A percentile compares a stretch with the other conserved stretches of the same genome.
These are phyloP conservation scores for Aspergillus homomorphus DNA, from an alignment of 495 filamentous ascomycete genomes.

Conservation along the genomic window DNA sequence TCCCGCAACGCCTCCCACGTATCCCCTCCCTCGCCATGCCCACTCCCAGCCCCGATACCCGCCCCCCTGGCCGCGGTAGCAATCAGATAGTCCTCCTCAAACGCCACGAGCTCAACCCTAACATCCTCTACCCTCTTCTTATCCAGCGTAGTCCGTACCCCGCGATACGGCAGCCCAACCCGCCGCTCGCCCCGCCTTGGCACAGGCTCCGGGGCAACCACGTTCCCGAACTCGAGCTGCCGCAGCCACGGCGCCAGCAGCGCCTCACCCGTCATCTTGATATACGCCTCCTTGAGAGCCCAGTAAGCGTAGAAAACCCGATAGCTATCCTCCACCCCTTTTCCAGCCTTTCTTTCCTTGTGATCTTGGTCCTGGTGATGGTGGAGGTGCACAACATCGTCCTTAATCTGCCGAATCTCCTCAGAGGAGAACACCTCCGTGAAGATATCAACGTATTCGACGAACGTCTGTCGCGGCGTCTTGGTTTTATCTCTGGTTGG, in stretches of 20 bases:
- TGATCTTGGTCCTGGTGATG: slow-evolving; percentile 23
- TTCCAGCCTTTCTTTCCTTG: slow-evolving; percentile 19
- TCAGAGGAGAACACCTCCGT: slow-evolving; percentile 66
- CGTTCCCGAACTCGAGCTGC: slow-evolving; percentile 64
- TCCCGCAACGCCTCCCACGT: slow-evolving; percentile 22
- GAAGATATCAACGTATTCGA: slow-evolving; percentile 72
- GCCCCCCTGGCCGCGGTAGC: slow-evolving; percentile 48
- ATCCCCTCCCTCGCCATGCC: slow-evolving; percentile 10
- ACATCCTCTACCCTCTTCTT: slow-evolving; percentile 50
- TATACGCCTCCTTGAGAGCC: slow-evolving; percentile 86
- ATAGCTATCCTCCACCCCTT: slow-evolving; percentile 58
- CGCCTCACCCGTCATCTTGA: slow-evolving; percentile 91
- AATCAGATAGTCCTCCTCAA: slow-evolving; percentile 61
- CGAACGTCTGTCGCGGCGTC: slow-evolving; percentile 52
- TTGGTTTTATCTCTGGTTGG: slow-evolving; percentile 33
- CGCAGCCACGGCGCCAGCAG: slow-evolving; percentile 76
- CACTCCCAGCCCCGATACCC: slow-evolving; percentile 22
- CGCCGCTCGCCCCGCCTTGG: neutral
- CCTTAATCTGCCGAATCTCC: slow-evolving; percentile 59
- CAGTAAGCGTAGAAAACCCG: slow-evolving; percentile 84
- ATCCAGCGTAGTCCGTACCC: slow-evolving; percentile 52
- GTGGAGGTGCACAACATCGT: too few relatives aligned
- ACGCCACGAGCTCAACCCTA: slow-evolving; percentile 57
- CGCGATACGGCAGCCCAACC: slow-evolving; percentile 47
- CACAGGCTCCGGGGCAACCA: slow-evolving; percentile 50